Base-by-base conservation (phyloP, 495 filamentous ascomycete genomes). In the Daldinia loculata region DNA sequence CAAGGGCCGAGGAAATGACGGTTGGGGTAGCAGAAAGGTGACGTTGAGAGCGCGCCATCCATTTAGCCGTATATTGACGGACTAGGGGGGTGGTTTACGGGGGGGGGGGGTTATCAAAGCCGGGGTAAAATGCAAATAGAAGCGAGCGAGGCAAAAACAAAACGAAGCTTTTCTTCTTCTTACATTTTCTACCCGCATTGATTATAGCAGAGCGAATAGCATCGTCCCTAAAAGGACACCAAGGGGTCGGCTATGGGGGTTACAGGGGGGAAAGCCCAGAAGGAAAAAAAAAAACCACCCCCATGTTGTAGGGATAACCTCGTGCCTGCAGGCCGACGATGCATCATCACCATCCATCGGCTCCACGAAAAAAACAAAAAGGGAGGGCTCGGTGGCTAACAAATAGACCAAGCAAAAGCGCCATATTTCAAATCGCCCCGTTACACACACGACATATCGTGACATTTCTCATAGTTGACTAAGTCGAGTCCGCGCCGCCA, bases 11-110 rank as follows among this genome's bases (percentile, higher is more conserved):
- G 61, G 63, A 38, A 59, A 72, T 68, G 69, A 58, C 59, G 34
- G 58, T 51, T 70, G 66, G 57, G 72, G 66, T 64, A 60, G 63
- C 17, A 74, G 60, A 66, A 62, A 75, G 56, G 72, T 70, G 74
- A 76, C 71, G 66, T 71, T 63, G 61, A 51, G 56, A 70, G 38
- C 39, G 53, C 56, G 56, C 62, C 61, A 56, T 63, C 75, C 41
- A 77, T 77, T 77, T 77, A 77, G 75, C 75, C 75, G 75, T 70
- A 77, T 75, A 77, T 72, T 76, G 65, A 39, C 65, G 24, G 30
- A 22, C 55, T 53, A 39, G 71, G 68, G 71, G 68, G 56, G 58
- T 24, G 19, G 27, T 71, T 67, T 61, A 74, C n/a, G 51, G 65
- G 62, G 61, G 62, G 62, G 30, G 4, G n/a, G n/a, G n/a, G n/a